Conservation (phyloP, 2,329 filamentous ascomycete species). For the Xylaria sp. region DNA sequence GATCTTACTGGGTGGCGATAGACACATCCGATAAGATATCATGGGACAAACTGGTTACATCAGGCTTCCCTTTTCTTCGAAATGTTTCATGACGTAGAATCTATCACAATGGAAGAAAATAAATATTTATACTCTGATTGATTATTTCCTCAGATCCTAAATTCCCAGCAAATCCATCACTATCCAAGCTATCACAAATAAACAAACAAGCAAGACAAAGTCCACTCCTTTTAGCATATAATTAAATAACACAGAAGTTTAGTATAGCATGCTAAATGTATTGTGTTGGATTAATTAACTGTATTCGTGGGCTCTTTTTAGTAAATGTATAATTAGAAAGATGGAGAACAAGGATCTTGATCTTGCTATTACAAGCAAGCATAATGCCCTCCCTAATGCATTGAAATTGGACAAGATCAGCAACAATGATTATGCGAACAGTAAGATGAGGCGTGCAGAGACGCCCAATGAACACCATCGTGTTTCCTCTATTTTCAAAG, state of each 20-base stretch:
- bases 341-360: constrained; percentile 62
- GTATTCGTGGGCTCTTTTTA: constrained; percentile 65
- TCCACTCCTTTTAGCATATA: background rate
- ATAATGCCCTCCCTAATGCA: constrained; percentile 36
- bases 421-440: constrained; percentile 46
- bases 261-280: background rate
- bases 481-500: constrained; percentile 67
- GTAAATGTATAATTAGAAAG: constrained; percentile 66
- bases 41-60: constrained; percentile 6
- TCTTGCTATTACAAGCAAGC: constrained; percentile 52
- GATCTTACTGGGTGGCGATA: constrained; percentile 10
- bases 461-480: constrained; percentile 59
- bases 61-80: constrained; percentile 7
- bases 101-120: background rate
- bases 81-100: background rate
- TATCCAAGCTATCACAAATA: background rate
- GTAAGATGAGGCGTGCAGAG: constrained; percentile 54
- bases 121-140: background rate
- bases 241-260: background rate
- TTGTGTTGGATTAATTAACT: constrained; percentile 66
- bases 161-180: background rate
- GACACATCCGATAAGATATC: constrained; percentile 7
- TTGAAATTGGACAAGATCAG: constrained; percentile 61
- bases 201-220: background rate
- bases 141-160: background rate